Base-by-base conservation (phyloP, 768 basidiomycete genomes). In the Leccinum olivaceopallidum region DNA sequence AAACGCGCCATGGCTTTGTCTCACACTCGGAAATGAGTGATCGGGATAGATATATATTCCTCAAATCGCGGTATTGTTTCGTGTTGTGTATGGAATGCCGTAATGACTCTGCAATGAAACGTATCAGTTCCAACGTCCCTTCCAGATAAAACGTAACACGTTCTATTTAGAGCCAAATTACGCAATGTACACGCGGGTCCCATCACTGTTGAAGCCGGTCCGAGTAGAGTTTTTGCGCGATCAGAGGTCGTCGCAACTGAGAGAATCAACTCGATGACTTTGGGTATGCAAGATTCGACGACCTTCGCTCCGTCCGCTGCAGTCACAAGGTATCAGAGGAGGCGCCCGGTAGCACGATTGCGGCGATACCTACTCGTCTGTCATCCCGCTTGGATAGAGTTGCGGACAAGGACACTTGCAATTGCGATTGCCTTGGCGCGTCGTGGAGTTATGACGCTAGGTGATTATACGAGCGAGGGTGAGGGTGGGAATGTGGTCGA, bases 161-260 rank as follows among this genome's bases (percentile, higher is more conserved):
- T 55, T 10, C 69, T 18, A 20, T 61, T 54, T 36, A 60, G 68
- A 10, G 66, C 68, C 24, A 71, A 56, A 14, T 59, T 63, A 8
- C 68, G 63, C 48, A 71, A 26, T 10, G 68, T 70, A 28, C 63
- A 71, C 22, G 70, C 62, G 4, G 70, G 68, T 26, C 69, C 69
- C 59, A 71, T 12, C 65, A 71, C 62, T 61, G 60, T 55, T 6
- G 70, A 66, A 56, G 65, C 52, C 39, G 60, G 55, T 32, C 18
- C 20, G 53, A 20, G 44, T 12, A 10, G 4, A 42, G 8, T 42
- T 42, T 47, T 5, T 47, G 44, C 20, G 44, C 9, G 44, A 12
- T 3, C 5, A 20, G 44, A 12, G 44, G 44, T 12, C 20, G 6
- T 12, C 12, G 20, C 20, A 20, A 20, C 50, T 5, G 50, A 18